Evolutionary conservation across 1,284 basidiomycete genomes (phyloP).

Genomic region (Heliocybe sulcata): DNA sequence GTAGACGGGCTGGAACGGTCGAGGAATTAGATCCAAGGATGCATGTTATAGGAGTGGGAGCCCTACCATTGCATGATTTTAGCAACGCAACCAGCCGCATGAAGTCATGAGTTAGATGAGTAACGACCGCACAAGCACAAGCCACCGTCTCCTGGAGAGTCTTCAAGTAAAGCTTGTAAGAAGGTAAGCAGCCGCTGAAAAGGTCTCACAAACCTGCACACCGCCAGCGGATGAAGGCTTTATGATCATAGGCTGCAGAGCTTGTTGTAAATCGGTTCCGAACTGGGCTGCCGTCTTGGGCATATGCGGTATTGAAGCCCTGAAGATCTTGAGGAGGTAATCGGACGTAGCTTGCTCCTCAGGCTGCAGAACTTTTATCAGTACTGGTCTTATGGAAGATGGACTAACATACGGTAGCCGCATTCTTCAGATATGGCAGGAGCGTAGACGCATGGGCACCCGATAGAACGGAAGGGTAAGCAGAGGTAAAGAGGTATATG

Average conservation of each 20-base stretch:
- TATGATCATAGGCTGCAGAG: slow-evolving; percentile 82
- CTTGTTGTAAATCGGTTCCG: slow-evolving; percentile 75
- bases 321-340: slow-evolving; percentile 84
- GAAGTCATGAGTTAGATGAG: slow-evolving; percentile 84
- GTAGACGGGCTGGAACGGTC: slow-evolving; percentile 41
- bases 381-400: slow-evolving; percentile 5
- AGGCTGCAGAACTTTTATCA: slow-evolving; percentile 31
- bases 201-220: slow-evolving; percentile 35
- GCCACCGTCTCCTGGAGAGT: slow-evolving; percentile 86
- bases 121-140: slow-evolving; percentile 84
- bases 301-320: slow-evolving; percentile 79
- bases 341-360: slow-evolving; percentile 83
- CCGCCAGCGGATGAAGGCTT: slow-evolving; percentile 68
- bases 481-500: slow-evolving; percentile 74
- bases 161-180: slow-evolving; percentile 25
- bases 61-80: slow-evolving; percentile 74
- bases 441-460: slow-evolving; percentile 75
- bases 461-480: slow-evolving; percentile 78
- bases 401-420: slow-evolving; percentile 48
- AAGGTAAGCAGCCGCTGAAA: slow-evolving; percentile 1
- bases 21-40: not conserved
- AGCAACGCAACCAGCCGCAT: slow-evolving; percentile 68
- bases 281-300: slow-evolving; percentile 84
- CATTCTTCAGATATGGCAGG: slow-evolving; percentile 83
- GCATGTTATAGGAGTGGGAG: not conserved